Percentiles rank a stretch among this genome's conserved stretches.
These are phyloP conservation scores for Dactylonectria macrodidyma DNA, from an alignment of 2,329 filamentous ascomycete species.

Conservation along the genomic window DNA sequence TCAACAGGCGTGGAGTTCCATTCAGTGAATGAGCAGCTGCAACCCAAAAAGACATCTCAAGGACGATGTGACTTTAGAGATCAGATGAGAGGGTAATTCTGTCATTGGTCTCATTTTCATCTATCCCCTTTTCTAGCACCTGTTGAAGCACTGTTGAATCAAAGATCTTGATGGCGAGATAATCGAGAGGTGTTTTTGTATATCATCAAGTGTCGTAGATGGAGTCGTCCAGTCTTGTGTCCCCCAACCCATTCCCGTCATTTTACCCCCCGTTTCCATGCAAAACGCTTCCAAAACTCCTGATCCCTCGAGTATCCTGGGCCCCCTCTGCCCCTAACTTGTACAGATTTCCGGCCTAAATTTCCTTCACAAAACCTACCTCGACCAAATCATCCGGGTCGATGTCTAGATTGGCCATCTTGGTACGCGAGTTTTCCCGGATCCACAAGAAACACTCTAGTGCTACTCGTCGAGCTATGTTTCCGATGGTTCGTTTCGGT, in stretches of 20 bases:
- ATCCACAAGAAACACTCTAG: constrained; percentile 74
- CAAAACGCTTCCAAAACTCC: constrained; percentile 15
- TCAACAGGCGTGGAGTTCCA: not conserved
- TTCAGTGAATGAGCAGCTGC: not conserved
- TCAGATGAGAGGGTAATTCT: not conserved
- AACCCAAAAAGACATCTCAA: not conserved
- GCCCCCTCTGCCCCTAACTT: not conserved
- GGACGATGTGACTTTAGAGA: not conserved
- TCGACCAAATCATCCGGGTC: constrained; percentile 73
- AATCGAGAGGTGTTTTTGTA: constrained; percentile 25
- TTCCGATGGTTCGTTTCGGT: constrained; percentile 51
- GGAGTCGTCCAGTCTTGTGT: constrained; percentile 13
- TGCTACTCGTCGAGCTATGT: constrained; percentile 59
- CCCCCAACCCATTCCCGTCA: constrained; percentile 9
- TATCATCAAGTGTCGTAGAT: constrained; percentile 30
- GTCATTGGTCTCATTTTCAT: constrained; percentile 2
- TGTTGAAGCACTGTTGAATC: constrained; percentile 35
- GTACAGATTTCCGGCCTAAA: constrained; percentile 53
- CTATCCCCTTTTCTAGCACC: constrained; percentile 36
- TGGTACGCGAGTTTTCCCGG: constrained; percentile 75
- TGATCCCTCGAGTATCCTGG: not conserved
- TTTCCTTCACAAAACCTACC: constrained; percentile 79
- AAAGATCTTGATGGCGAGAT: constrained; percentile 31
- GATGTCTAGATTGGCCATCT: constrained; percentile 72
- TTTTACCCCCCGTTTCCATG: not conserved